Percentiles rank a stretch among this genome's conserved stretches.
Conservation (phyloP, 306 rosid genomes). For the Trifolium pratense region DNA sequence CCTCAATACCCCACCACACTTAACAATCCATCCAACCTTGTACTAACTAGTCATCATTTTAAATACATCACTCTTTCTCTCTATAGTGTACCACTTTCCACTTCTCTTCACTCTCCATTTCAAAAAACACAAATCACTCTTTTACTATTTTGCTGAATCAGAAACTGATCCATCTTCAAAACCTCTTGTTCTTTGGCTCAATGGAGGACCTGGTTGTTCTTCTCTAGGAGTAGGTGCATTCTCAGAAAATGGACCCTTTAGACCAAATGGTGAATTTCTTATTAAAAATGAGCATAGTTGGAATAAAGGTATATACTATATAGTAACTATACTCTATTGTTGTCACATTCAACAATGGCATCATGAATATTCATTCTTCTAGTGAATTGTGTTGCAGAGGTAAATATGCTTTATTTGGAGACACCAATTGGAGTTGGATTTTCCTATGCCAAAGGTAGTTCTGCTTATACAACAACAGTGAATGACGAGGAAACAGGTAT, state of each 20-base stretch:
- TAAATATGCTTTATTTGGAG: conserved; percentile 74
- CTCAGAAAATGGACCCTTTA: conserved; percentile 85
- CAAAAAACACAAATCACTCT: conserved; percentile 53
- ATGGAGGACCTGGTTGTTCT: conserved; percentile 95
- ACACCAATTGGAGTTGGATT: conserved; percentile 85
- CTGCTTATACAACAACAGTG: conserved; percentile 61
- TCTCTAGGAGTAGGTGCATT: conserved; percentile 88
- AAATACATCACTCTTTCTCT: conserved; percentile 35
- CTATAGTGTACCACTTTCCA: neutral
- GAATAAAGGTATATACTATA: conserved; percentile 66
- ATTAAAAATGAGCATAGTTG: conserved; percentile 72
- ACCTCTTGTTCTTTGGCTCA: conserved; percentile 85
- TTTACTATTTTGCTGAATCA: conserved; percentile 76
- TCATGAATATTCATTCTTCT: conserved; percentile 16
- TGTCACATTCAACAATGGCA: conserved; percentile 14
- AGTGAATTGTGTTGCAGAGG: conserved; percentile 53
- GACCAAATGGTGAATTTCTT: conserved; percentile 69
- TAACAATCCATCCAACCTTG: neutral
- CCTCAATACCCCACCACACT: conserved; percentile 45
- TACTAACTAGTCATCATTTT: conserved; percentile 27
- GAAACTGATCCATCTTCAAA: conserved; percentile 62
- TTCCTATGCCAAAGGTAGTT: conserved; percentile 60
- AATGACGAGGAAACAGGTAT: conserved; percentile 69
- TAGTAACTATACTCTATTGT: conserved; percentile 9
- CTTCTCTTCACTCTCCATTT: neutral